A percentile compares a stretch with the other conserved stretches of the same genome.
Conservation (phyloP, 257 asterid species). For the Solanum chiquidenum region DNA sequence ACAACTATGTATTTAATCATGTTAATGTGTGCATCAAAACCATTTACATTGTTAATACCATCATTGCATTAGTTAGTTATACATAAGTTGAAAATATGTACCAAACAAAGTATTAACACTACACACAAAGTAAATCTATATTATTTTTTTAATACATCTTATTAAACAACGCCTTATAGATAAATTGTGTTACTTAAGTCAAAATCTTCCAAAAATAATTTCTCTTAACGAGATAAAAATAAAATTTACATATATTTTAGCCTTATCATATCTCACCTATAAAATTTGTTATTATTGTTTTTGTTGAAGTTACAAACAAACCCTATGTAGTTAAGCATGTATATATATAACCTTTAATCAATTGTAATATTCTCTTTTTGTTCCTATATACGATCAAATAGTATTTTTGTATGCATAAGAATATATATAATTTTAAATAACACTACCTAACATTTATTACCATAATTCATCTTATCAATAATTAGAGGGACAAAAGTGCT, state of each 20-base stretch:
- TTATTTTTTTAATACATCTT: too few species aligned
- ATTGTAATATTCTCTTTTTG: not conserved
- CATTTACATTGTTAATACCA: too few species aligned
- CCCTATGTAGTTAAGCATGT: not conserved
- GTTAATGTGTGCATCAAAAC: too few species aligned
- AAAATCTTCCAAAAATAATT: accelerated
- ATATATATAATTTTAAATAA: too few species aligned
- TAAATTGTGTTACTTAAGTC: too few species aligned
- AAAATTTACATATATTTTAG: not conserved
- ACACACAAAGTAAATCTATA: too few species aligned
- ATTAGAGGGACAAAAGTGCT: not conserved
- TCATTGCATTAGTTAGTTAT: too few species aligned
- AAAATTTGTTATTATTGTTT: not conserved
- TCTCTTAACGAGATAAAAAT: accelerated
- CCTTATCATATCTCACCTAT: not conserved
- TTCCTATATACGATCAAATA: too few species aligned
- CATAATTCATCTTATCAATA: not conserved
- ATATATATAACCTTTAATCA: too few species aligned
- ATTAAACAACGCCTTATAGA: not conserved
- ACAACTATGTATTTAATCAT: not conserved
- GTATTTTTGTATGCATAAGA: not conserved
- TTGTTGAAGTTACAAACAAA: not conserved
- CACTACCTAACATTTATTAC: not conserved
- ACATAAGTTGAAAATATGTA: too few species aligned
- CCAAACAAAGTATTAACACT: not conserved